Percentiles rank a stretch among this genome's conserved stretches.
These are phyloP conservation scores for Pseudopithomyces maydicus DNA, from an alignment of 2,329 filamentous ascomycete genomes.

Conservation along the genomic window DNA sequence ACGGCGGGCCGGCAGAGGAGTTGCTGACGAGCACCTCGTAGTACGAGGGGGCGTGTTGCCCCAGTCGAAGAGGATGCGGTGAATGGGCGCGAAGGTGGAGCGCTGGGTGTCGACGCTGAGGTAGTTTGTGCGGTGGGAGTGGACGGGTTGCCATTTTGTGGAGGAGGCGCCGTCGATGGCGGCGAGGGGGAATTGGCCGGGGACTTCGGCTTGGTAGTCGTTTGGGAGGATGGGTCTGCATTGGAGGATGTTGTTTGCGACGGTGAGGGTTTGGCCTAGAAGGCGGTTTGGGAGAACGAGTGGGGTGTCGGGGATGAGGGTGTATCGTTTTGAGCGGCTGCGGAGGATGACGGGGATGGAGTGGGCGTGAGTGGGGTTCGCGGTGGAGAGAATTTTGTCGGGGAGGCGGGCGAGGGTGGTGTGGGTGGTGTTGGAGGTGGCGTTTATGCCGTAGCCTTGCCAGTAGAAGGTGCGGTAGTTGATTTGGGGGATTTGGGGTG, in stretches of 20 bases:
- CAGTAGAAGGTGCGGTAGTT: constrained; percentile 69
- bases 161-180: constrained; percentile 69
- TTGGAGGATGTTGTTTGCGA: constrained; percentile 66
- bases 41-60: constrained; percentile 57
- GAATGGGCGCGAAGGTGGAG: constrained; percentile 48
- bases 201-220: constrained; percentile 51
- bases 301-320: constrained; percentile 52
- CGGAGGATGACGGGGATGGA: constrained; percentile 65
- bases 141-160: constrained; percentile 69
- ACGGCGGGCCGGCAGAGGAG: constrained; percentile 35
- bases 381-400: constrained; percentile 54
- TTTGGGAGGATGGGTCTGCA: constrained; percentile 61
- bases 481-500: constrained; percentile 66
- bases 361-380: constrained; percentile 60
- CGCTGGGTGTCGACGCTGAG: constrained; percentile 58
- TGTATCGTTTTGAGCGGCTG: constrained; percentile 49
- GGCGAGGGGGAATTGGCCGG: constrained; percentile 71
- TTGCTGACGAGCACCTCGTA: constrained; percentile 63
- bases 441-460: constrained; percentile 67
- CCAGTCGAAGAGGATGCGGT: constrained; percentile 65
- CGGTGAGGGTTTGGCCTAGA: constrained; percentile 59
- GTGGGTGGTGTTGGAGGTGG: constrained; percentile 66
- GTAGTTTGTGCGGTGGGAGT: constrained; percentile 56
- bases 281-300: constrained; percentile 64
- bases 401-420: constrained; percentile 63